Percentiles rank a stretch among this genome's conserved stretches.
Conservation (phyloP, 2,329 filamentous ascomycete genomes). For the Neofusicoccum umdonicola region DNA sequence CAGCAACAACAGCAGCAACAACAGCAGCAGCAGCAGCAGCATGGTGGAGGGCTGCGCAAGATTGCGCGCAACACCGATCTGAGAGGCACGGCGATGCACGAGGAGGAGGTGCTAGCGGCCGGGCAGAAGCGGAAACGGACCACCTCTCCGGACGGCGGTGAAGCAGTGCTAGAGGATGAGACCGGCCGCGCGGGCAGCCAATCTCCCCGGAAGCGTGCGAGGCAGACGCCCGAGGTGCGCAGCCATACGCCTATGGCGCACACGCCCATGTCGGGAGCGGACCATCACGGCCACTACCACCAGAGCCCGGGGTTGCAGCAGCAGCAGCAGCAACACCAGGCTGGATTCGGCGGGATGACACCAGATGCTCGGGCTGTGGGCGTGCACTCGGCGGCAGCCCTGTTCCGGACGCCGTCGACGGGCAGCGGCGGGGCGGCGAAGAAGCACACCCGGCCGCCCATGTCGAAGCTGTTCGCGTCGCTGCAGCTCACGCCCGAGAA, state of each 20-base stretch:
- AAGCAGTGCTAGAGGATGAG: not conserved
- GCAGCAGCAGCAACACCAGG: not conserved
- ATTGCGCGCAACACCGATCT: constrained; percentile 1
- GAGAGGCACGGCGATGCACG: constrained; percentile 11
- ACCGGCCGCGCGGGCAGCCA: constrained; percentile 4
- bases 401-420: constrained; percentile 46
- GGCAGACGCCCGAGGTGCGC: constrained; percentile 2
- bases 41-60: not conserved
- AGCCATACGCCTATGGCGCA: not conserved
- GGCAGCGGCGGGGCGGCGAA: constrained; percentile 47
- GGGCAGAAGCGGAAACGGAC: constrained; percentile 15
- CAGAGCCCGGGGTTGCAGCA: not conserved
- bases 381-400: constrained; percentile 51
- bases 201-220: constrained; percentile 22
- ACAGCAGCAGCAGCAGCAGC: not conserved
- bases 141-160: not conserved
- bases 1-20: not conserved
- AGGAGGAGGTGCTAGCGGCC: not conserved
- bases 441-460: constrained; percentile 58
- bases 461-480: constrained; percentile 57
- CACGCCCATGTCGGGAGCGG: constrained; percentile 9
- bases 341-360: constrained; percentile 19
- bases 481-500: constrained; percentile 56
- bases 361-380: constrained; percentile 46
- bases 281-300: not conserved